phyloP scores from a whole-genome alignment of 1,284 basidiomycete species.

The Porphyrellus sp. region DNA sequence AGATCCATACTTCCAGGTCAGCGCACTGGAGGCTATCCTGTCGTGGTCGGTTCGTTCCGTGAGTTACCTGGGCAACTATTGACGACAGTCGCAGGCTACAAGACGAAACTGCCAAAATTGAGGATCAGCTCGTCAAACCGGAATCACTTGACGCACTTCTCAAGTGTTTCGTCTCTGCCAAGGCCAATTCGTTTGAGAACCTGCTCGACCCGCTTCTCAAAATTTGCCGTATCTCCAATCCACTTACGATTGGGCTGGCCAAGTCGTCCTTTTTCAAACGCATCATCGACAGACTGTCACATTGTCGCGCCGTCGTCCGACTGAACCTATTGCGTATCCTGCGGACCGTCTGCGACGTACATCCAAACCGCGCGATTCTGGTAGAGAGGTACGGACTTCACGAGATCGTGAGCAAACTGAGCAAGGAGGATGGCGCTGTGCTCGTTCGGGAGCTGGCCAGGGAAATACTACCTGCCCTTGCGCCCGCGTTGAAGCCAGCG shows the following conservation, averaged over 20 bases:
- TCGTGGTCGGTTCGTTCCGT: constrained; percentile 64
- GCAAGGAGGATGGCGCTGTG: constrained; percentile 81
- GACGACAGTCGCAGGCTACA: constrained; percentile 61
- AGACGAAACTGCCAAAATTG: constrained; percentile 92
- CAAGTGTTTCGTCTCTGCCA: constrained; percentile 82
- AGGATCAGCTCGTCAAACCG: constrained; percentile 78
- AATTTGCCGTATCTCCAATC: constrained; percentile 78
- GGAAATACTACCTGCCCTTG: constrained; percentile 73
- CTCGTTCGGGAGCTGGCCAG: constrained; percentile 86
- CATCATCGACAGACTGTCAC: constrained; percentile 80
- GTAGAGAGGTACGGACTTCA: constrained; percentile 78
- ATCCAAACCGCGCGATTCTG: constrained; percentile 79
- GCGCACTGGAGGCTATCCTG: constrained; percentile 85
- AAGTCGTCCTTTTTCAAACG: constrained; percentile 84
- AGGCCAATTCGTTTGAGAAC: constrained; percentile 92
- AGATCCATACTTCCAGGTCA: constrained; percentile 95
- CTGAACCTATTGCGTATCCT: constrained; percentile 87
- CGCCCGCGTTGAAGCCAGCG: constrained; percentile 60
- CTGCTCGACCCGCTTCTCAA: constrained; percentile 90
- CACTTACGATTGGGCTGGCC: constrained; percentile 74
- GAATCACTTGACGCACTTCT: constrained; percentile 72
- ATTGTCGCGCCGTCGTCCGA: constrained; percentile 83
- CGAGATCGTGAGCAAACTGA: constrained; percentile 74
- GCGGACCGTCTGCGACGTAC: constrained; percentile 82
- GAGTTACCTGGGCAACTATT: constrained; percentile 6